Evolutionary conservation across 306 rosid species (phyloP).

Genomic region (Mimosa bimucronata): DNA sequence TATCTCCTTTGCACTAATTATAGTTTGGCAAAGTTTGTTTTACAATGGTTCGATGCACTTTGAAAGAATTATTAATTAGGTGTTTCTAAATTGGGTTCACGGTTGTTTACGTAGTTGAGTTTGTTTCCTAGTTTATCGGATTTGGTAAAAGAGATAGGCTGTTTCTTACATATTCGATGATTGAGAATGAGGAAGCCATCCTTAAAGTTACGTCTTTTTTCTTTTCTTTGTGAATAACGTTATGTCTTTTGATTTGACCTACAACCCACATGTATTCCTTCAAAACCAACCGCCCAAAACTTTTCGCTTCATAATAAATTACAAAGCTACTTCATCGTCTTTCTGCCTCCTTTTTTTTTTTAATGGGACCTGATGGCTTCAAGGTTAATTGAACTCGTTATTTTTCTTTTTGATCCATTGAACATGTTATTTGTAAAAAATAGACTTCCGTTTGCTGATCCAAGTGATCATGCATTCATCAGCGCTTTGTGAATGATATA

Average conservation of each 20-base stretch:
- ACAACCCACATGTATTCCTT: not conserved
- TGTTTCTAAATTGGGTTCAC: not conserved
- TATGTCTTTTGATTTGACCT: not conserved
- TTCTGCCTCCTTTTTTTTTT: not conserved
- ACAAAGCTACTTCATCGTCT: not conserved
- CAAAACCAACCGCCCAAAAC: not conserved
- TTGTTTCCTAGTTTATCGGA: not conserved
- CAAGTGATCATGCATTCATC: not conserved
- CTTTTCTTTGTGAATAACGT: not conserved
- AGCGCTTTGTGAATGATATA: not conserved
- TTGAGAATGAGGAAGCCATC: not conserved
- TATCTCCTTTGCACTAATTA: not conserved
- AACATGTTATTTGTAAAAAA: not conserved
- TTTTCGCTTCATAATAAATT: not conserved
- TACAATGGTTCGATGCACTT: not conserved
- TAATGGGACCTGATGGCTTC: not conserved
- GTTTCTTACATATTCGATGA: not conserved
- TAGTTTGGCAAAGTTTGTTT: not conserved
- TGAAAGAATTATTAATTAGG: not conserved
- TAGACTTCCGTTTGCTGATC: not conserved
- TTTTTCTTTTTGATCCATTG: not conserved
- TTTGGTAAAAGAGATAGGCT: not conserved
- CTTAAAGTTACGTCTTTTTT: not conserved
- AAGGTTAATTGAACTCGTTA: not conserved
- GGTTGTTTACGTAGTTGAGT: not conserved